Conservation (phyloP, 2,329 filamentous ascomycete genomes). For the Botrytis porri region DNA sequence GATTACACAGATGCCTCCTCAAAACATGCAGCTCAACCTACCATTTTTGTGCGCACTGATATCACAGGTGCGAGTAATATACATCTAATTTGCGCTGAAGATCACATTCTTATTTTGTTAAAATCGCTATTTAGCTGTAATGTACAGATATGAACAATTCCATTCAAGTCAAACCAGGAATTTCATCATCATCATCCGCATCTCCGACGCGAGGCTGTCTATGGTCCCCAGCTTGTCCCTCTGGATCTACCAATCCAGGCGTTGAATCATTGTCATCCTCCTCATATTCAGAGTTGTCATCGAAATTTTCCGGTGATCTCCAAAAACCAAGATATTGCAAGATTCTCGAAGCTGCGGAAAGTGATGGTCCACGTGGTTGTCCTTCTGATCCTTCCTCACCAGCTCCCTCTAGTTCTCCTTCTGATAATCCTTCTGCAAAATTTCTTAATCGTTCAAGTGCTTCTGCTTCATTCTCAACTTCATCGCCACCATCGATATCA, state of each 20-base stretch:
- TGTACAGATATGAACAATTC: background rate
- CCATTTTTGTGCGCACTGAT: background rate
- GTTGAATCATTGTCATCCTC: constrained; percentile 4
- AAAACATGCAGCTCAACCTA: background rate
- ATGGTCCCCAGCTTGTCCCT: background rate
- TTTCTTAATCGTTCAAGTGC: constrained; percentile 7
- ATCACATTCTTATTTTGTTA: background rate
- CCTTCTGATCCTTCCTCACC: constrained; percentile 9
- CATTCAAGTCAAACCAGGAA: background rate
- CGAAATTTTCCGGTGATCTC: constrained; percentile 16
- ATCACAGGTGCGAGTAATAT: background rate
- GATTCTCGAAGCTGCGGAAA: constrained; percentile 24
- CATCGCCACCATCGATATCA: constrained; percentile 12
- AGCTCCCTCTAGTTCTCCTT: constrained; percentile 5
- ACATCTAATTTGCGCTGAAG: background rate
- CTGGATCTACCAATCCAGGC: background rate
- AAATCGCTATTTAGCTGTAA: background rate
- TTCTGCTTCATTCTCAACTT: background rate
- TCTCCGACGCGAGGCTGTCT: constrained; percentile 7
- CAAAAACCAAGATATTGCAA: constrained; percentile 28
- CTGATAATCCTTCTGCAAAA: background rate
- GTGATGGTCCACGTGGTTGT: constrained; percentile 18
- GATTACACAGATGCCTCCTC: background rate
- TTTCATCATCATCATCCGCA: background rate
- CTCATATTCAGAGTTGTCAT: background rate